These are phyloP conservation scores for Neophaeococcomyces mojaviensis DNA, from an alignment of 2,329 filamentous ascomycete species.

Conservation along the genomic window DNA sequence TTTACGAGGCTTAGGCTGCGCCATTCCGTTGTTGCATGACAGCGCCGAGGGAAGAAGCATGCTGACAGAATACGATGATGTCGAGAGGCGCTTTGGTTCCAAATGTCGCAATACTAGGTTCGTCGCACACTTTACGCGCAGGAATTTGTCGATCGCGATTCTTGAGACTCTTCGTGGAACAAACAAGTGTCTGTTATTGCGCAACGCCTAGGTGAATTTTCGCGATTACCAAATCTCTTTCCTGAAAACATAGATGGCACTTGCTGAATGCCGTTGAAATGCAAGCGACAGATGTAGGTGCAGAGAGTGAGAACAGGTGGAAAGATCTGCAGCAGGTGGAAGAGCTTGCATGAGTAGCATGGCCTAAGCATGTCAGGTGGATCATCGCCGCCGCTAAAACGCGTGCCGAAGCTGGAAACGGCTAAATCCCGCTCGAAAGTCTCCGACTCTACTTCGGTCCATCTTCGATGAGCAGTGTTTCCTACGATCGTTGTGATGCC, in stretches of 20 bases:
- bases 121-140: neutral
- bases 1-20: constrained; percentile 22
- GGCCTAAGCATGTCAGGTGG: neutral
- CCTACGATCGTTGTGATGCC: no score
- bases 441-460: no score
- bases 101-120: neutral
- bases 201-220: neutral
- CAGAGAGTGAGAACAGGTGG: neutral
- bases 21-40: constrained; percentile 34
- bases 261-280: neutral
- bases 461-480: no score
- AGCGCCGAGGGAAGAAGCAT: constrained; percentile 42
- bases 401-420: no score
- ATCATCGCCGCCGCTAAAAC: neutral
- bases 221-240: no score
- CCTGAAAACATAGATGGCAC: no score
- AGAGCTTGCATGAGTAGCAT: constrained; percentile 3
- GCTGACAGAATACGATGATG: constrained; percentile 12
- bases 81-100: constrained; percentile 1
- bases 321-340: neutral
- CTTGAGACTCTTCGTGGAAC: no score
- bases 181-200: neutral
- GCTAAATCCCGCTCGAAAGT: no score
- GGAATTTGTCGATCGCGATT: no score
- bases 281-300: neutral